Percentiles rank a stretch among this genome's conserved stretches.
phyloP scores from a whole-genome alignment of 306 rosid genomes.

The Corylus heterophylla region DNA sequence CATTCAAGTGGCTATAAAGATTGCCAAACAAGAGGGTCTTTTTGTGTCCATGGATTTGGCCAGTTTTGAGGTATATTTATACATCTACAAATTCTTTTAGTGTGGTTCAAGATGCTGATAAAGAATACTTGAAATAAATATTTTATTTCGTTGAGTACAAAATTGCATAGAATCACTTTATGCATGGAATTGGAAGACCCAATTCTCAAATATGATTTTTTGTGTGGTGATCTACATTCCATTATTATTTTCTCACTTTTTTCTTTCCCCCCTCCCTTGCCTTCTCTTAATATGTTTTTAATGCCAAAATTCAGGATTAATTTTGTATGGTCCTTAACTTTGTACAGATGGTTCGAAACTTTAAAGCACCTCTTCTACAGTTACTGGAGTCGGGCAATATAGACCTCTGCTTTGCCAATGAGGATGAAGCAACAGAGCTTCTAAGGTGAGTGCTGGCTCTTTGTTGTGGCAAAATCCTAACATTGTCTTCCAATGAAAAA shows the following conservation, averaged over 20 bases:
- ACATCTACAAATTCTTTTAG: background rate
- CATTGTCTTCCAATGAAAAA: slow-evolving; percentile 19
- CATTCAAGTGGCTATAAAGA: slow-evolving; percentile 73
- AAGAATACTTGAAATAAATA: background rate
- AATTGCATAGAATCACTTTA: background rate
- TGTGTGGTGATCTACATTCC: background rate
- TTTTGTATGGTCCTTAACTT: slow-evolving; percentile 38
- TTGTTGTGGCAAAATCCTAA: background rate
- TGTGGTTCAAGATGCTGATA: background rate
- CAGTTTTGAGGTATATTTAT: slow-evolving; percentile 88
- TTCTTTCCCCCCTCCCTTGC: background rate
- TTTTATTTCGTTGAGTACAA: background rate
- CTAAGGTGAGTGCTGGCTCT: slow-evolving; percentile 55
- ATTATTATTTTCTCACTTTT: background rate
- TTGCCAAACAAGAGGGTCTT: slow-evolving; percentile 87
- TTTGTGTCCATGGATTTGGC: slow-evolving; percentile 92
- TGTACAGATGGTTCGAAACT: slow-evolving; percentile 89
- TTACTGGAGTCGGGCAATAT: slow-evolving; percentile 69
- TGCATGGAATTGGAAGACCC: background rate
- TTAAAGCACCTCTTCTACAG: slow-evolving; percentile 58
- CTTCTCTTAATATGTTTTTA: background rate
- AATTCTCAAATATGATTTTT: background rate
- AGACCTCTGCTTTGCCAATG: slow-evolving; percentile 97
- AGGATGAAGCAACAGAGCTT: slow-evolving; percentile 95
- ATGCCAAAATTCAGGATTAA: slow-evolving; percentile 17